phyloP scores from a whole-genome alignment of 1,139 yeast genomes.

The Kodamaea sp. region DNA sequence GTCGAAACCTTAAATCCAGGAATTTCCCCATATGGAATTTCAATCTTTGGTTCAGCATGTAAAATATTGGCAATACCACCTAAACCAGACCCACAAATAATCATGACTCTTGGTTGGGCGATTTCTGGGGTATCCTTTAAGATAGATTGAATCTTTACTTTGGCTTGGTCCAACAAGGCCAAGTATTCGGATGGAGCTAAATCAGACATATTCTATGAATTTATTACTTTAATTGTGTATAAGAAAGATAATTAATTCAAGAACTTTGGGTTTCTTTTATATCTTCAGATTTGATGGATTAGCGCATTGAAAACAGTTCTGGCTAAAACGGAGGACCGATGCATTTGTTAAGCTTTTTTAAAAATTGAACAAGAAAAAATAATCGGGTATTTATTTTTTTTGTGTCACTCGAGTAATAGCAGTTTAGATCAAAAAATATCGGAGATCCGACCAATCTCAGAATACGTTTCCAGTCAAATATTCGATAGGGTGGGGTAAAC shows the following conservation, averaged over 20 bases:
- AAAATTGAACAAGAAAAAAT: too few species aligned
- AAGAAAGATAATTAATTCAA: too few species aligned
- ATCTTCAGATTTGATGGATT: too few species aligned
- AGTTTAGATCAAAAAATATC: background rate
- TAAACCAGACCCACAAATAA: constrained; percentile 92
- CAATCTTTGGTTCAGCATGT: constrained; percentile 37
- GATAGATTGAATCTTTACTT: constrained; percentile 14
- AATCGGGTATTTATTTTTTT: too few species aligned
- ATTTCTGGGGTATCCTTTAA: constrained; percentile 19
- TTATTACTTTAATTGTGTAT: background rate
- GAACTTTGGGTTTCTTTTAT: too few species aligned
- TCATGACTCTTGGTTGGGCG: constrained; percentile 56
- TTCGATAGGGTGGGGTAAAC: too few species aligned
- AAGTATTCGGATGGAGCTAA: constrained; percentile 17
- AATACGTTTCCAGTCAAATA: too few species aligned
- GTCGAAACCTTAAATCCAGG: constrained; percentile 84
- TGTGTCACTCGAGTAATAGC: too few species aligned
- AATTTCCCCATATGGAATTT: constrained; percentile 60
- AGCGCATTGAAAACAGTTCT: too few species aligned
- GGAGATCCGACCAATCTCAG: constrained; percentile 1
- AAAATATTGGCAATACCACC: constrained; percentile 74
- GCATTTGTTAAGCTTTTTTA: too few species aligned
- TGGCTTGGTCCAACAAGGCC: constrained; percentile 21
- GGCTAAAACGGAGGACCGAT: too few species aligned
- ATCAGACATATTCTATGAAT: constrained; percentile 8